Conservation (phyloP, 2,329 filamentous ascomycete species). For the Xylariaceae sp. region DNA sequence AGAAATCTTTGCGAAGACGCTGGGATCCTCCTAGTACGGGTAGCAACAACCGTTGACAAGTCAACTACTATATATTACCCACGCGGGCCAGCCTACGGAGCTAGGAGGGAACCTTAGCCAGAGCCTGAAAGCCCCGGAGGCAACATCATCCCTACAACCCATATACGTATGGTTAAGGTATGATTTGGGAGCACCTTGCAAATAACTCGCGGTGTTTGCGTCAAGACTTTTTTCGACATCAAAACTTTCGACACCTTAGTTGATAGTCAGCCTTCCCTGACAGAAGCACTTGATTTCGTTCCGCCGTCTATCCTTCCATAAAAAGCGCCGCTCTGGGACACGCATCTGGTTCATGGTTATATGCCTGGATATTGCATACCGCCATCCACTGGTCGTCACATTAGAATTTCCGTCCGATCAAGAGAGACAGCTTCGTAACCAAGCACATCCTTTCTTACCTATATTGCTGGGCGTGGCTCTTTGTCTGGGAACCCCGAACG, state of each 20-base stretch:
- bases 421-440: conserved; percentile 20
- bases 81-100: conserved; percentile 27
- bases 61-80: conserved; percentile 33
- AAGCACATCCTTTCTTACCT: conserved; percentile 24
- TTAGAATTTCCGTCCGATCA: conserved; percentile 24
- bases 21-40: conserved; percentile 45
- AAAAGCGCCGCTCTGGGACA: conserved; percentile 24
- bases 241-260: conserved; percentile 27
- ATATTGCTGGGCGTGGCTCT: conserved; percentile 14
- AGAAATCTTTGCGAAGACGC: conserved; percentile 41
- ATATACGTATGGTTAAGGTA: conserved; percentile 23
- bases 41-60: conserved; percentile 37
- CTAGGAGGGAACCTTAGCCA: conserved; percentile 30
- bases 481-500: conserved; percentile 22
- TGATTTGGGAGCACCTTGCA: conserved; percentile 29
- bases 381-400: conserved; percentile 15
- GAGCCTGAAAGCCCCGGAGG: conserved; percentile 32
- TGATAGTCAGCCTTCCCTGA: conserved; percentile 27
- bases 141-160: conserved; percentile 34
- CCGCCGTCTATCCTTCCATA: conserved; percentile 21
- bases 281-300: conserved; percentile 19
- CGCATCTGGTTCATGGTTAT: conserved; percentile 22
- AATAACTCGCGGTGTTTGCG: conserved; percentile 33
- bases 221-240: conserved; percentile 26
- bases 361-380: conserved; percentile 24